A percentile compares a stretch with the other conserved stretches of the same genome.
phyloP scores from a whole-genome alignment of 495 filamentous ascomycete species.

The Penicillium parvum region DNA sequence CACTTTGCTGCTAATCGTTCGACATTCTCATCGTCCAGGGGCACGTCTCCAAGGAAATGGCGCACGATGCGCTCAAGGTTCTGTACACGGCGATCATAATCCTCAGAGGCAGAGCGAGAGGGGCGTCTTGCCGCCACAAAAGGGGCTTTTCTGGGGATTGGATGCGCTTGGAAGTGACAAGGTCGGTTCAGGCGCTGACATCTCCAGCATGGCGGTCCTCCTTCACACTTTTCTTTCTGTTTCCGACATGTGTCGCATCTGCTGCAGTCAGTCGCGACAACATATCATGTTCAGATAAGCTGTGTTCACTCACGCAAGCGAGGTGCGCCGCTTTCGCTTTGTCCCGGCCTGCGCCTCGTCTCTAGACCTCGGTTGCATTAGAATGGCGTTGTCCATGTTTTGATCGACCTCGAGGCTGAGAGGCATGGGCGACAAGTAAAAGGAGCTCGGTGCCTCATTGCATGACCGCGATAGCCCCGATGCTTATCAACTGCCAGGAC shows the following conservation, averaged over 20 bases:
- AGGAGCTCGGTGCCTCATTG: too few species aligned
- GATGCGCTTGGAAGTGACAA: conserved; percentile 36
- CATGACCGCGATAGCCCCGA: too few species aligned
- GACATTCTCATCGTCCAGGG: conserved; percentile 14
- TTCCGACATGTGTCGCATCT: conserved; percentile 43
- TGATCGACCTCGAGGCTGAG: too few species aligned
- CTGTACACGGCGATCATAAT: background rate
- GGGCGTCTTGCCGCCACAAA: conserved; percentile 19
- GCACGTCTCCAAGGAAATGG: conserved; percentile 18
- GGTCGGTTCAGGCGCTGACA: conserved; percentile 40
- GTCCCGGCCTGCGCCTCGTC: background rate
- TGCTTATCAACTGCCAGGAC: conserved; percentile 7
- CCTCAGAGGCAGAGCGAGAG: background rate
- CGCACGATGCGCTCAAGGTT: conserved; percentile 14
- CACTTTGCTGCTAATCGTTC: conserved; percentile 11
- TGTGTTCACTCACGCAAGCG: conserved; percentile 5
- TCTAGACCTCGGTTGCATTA: too few species aligned
- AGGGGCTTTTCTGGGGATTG: conserved; percentile 24
- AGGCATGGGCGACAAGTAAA: too few species aligned
- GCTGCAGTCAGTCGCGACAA: background rate
- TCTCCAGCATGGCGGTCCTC: conserved; percentile 41
- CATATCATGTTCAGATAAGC: background rate
- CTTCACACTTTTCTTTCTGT: conserved; percentile 47
- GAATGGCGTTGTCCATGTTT: too few species aligned
- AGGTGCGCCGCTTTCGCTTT: conserved; percentile 15